Evolutionary conservation across 345 rosid species (phyloP).

Genomic region (Angophora floribunda): DNA sequence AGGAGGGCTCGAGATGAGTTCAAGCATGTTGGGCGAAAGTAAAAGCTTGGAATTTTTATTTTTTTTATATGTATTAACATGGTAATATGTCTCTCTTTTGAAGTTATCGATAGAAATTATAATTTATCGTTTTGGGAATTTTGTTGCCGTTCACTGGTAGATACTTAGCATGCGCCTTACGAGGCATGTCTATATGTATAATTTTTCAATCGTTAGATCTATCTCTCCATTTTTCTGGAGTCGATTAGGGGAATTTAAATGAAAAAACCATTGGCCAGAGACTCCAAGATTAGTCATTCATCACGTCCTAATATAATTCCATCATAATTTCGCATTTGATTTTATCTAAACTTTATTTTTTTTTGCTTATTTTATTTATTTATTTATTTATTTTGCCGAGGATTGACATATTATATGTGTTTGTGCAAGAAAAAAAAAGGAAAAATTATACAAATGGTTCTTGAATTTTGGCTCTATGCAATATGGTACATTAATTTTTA

Average conservation of each 20-base stretch:
- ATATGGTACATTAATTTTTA: too few species aligned
- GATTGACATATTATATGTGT: not conserved
- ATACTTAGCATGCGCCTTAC: not conserved
- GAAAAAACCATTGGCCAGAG: not conserved
- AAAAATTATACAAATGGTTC: not conserved
- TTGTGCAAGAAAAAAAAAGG: not conserved
- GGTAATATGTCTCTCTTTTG: not conserved
- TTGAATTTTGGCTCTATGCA: too few species aligned
- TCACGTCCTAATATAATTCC: accelerated
- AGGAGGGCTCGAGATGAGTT: not conserved
- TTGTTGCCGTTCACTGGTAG: not conserved
- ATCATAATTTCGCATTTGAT: not conserved
- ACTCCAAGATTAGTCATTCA: not conserved
- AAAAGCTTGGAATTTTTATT: not conserved
- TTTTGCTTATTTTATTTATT: not conserved
- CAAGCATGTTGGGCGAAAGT: not conserved
- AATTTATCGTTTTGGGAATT: not conserved
- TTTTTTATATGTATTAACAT: accelerated
- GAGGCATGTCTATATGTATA: not conserved
- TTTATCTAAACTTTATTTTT: not conserved
- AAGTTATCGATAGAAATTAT: not conserved
- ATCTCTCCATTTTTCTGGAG: not conserved
- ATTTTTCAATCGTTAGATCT: not conserved
- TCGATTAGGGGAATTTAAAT: not conserved
- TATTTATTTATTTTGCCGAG: not conserved